Evolutionary conservation across 164 flowering plant species (phyloP), one percentile per base, ranked within the genome.

Genomic region (Buxus sempervirens): DNA sequence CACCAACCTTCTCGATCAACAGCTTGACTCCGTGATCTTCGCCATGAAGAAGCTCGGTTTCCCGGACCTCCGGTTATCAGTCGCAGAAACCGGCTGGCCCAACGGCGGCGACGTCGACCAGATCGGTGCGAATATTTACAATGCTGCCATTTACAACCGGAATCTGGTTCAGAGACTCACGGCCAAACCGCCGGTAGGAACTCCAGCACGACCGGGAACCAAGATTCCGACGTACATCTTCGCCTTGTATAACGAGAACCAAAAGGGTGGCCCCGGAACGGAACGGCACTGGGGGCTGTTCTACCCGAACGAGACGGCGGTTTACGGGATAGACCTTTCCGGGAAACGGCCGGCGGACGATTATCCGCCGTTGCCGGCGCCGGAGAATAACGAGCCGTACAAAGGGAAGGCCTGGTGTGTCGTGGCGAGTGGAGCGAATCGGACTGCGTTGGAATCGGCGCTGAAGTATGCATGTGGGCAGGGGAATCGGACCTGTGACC

Each of bases 41-140:
- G 87, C 87, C 54, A 80, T 78, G 81, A 53, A 42, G 36, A 76
- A 67, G 38, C 76, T 82, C 4, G 85, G 87, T 13, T 80, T 62
- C 67, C 78, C 74, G 0, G 22, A 72, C 18, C 57, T 82, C 69
- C 72, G 64, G 28, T 20, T 84, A 4, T 25, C 56, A 14, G 70
- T 84, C 27, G 64, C 83, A 0, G 87, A 84, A 63, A 82, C 87
- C 3, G 87, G 87, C 0, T 84, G 87, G 87, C 87, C 87, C 14
- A 76, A 68, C 19, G 38, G 75, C 25, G 83, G 83, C 8, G 82
- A 77, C 56, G 8, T 72, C 1, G 83, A 80, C 18, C 60, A 75
- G 55, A 27, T 57, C 0, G 87, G 83, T 0, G 87, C 82, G 0
- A 84, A 76, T 55, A 32, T 72, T 42, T 23, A 64, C 61, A 84